Base-by-base conservation (phyloP, 768 basidiomycete genomes). In the Suillus discolor region DNA sequence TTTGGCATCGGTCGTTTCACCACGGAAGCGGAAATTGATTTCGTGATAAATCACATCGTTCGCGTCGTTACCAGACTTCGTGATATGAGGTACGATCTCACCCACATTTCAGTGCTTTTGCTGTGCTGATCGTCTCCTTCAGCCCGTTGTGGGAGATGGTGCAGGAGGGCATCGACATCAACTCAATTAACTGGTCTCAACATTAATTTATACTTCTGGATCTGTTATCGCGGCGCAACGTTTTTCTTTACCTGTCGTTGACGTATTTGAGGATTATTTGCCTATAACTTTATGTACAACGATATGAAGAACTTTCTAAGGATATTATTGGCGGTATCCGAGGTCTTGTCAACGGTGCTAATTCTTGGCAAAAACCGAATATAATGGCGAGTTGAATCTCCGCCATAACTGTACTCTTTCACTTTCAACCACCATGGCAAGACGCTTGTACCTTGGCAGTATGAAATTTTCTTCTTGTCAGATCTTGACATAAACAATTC, bases 121-220 rank as follows among this genome's bases (percentile, higher is more conserved):
- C 60, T 68, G 36, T 71, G 59, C 60, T 62, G 59, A 61, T 31
- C 38, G 31, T 59, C 57, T 45, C 28, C 34, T 61, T 1, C 67
- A 94, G 94, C 73, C 97, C 97, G 41, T 79, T 99, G 62, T 99
- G 97, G 97, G 97, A 99, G 81, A 98, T 99, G 96, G 96, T 99
- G 18, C 95, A 97, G 79, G 97, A 99, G 75, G 97, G 97, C 51
- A 96, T 99, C 66, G 97, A 99, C 77, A 87, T 99, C 71, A 95
- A 89, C 74, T 84, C 91, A 20, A 99, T 99, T 75, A 87, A 98
- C 79, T 98, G 96, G 96, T 91, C 93, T 55, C 93, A 83, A 64
- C 83, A 84, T 69, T 85, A 77, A 80, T 62, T 59, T 65, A 62
- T 63, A 57, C 16, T 59, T 31, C 62, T 31, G 61, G n/a, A 62